Evolutionary conservation across 2,329 filamentous ascomycete species (phyloP).

Genomic region (Penicillium fuscoglaucum): DNA sequence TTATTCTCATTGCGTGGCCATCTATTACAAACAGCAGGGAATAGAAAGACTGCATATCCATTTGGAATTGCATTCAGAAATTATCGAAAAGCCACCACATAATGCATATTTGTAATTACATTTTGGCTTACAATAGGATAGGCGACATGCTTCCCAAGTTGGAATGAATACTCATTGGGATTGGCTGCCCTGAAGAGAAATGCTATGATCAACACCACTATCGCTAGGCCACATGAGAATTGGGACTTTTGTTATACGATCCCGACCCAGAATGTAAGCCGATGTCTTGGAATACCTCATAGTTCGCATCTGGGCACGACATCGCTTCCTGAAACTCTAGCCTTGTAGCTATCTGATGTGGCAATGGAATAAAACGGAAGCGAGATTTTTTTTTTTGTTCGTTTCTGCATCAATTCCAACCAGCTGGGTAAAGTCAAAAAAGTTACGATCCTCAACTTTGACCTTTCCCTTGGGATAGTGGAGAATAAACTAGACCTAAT

Average conservation of each 20-base stretch:
- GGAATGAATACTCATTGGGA: neutral
- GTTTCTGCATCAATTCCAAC: neutral
- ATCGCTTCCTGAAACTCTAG: conserved; percentile 18
- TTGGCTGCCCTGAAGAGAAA: conserved; percentile 6
- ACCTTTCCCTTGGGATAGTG: conserved; percentile 17
- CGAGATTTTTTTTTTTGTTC: neutral
- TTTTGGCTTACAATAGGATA: neutral
- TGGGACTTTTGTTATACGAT: conserved; percentile 2
- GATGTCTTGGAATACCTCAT: neutral
- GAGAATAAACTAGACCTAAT: conserved; percentile 1
- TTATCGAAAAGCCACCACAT: conserved; percentile 13
- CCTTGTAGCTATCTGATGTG: neutral
- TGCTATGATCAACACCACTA: conserved; percentile 15
- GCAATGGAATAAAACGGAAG: neutral
- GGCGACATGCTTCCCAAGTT: neutral
- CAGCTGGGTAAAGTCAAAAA: neutral
- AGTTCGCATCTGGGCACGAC: neutral
- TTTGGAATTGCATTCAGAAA: conserved; percentile 3
- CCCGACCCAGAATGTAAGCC: neutral
- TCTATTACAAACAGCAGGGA: neutral
- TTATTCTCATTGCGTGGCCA: neutral
- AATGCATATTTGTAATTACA: conserved; percentile 1
- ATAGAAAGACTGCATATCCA: neutral
- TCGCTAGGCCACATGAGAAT: neutral
- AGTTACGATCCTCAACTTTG: conserved; percentile 22